phyloP scores from a whole-genome alignment of 805 yeast genomes.

The Yarrowia sp. region DNA sequence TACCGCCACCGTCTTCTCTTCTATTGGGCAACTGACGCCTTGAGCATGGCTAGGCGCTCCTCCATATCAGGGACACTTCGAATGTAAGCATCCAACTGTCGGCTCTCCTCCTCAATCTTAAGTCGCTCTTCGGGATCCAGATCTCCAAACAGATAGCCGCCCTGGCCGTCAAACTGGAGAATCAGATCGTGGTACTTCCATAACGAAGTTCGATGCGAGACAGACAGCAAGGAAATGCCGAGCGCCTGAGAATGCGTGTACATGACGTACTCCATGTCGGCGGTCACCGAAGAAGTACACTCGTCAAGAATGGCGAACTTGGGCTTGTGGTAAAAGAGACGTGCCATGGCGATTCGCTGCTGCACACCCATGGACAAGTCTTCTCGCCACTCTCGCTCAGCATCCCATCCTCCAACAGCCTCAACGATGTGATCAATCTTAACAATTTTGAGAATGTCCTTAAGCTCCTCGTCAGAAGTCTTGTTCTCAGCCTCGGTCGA shows the following conservation, averaged over 20 bases:
- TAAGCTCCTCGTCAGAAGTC: slow-evolving; percentile 38
- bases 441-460: slow-evolving; percentile 38
- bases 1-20: neutral
- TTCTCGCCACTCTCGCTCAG: slow-evolving; percentile 79
- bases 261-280: slow-evolving; percentile 86
- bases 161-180: slow-evolving; percentile 82
- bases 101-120: slow-evolving; percentile 71
- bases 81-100: slow-evolving; percentile 62
- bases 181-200: slow-evolving; percentile 89
- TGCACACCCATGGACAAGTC: slow-evolving; percentile 88
- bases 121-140: slow-evolving; percentile 73
- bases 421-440: slow-evolving; percentile 39
- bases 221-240: slow-evolving; percentile 80
- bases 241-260: slow-evolving; percentile 74
- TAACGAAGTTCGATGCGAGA: slow-evolving; percentile 85
- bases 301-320: slow-evolving; percentile 93
- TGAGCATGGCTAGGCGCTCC: slow-evolving; percentile 61
- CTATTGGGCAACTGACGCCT: slow-evolving; percentile 3
- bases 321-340: slow-evolving; percentile 86
- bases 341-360: slow-evolving; percentile 88
- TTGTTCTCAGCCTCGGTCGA: slow-evolving; percentile 54
- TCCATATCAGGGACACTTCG: slow-evolving; percentile 67
- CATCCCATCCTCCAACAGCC: slow-evolving; percentile 56
- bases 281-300: slow-evolving; percentile 91
- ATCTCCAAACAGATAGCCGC: slow-evolving; percentile 57